Percentiles rank a stretch among this genome's conserved stretches.
These are phyloP conservation scores for Ascomycota sp. DNA, from an alignment of 2,329 filamentous ascomycete species.

Conservation along the genomic window DNA sequence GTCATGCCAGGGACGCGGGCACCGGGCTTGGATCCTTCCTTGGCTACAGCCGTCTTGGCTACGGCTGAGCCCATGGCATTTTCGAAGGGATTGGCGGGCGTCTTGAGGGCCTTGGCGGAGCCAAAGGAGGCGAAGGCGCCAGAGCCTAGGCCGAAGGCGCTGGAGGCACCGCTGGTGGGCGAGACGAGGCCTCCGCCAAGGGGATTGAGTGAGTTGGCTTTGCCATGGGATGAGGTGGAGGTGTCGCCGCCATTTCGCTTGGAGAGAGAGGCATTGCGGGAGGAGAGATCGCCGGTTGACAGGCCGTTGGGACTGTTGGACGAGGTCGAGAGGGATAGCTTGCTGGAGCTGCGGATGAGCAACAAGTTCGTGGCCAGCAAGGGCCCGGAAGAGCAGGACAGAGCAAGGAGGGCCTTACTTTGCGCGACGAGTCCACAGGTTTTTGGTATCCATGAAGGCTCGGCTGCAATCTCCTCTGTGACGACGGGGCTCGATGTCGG, in stretches of 20 bases:
- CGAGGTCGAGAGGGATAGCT: conserved; percentile 70
- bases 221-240: conserved; percentile 47
- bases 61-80: conserved; percentile 32
- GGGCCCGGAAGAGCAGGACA: background rate
- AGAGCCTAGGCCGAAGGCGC: conserved; percentile 79
- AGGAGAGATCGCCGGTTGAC: conserved; percentile 29
- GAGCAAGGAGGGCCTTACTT: conserved; percentile 29
- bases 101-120: conserved; percentile 68
- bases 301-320: conserved; percentile 29
- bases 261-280: conserved; percentile 39
- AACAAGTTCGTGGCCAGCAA: conserved; percentile 1
- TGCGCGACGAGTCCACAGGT: conserved; percentile 60
- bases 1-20: conserved; percentile 16
- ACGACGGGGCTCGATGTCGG: conserved; percentile 3
- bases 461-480: conserved; percentile 5
- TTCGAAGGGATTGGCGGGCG: conserved; percentile 60
- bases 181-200: conserved; percentile 28
- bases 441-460: conserved; percentile 29
- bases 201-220: conserved; percentile 60
- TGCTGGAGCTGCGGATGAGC: conserved; percentile 41
- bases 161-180: conserved; percentile 42
- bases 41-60: conserved; percentile 10
- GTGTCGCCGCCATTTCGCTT: conserved; percentile 53
- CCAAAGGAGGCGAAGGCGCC: conserved; percentile 86
- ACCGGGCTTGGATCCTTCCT: conserved; percentile 11